Evolutionary conservation across 805 yeast species (phyloP), one percentile per base, ranked within the genome.

Genomic region (Kazachstania bromeliacearum): DNA sequence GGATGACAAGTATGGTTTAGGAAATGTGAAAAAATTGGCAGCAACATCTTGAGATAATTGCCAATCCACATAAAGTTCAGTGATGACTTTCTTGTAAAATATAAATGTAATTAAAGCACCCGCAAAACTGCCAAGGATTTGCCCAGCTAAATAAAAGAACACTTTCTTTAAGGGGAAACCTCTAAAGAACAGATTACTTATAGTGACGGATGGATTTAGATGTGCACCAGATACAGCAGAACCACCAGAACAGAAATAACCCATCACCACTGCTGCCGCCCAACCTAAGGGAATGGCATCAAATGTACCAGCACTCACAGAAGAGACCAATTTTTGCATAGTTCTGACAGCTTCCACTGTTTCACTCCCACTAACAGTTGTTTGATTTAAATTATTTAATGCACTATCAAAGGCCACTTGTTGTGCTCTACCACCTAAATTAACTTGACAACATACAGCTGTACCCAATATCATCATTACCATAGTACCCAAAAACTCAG

Each of bases 211-310:
- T 3, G 77, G 76, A 51, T 73, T 72, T 40, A 72, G 49, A 51
- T 72, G 78, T n/a, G 72, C 78, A 48, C 76, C 77, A 26, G 76
- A 70, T 36, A 71, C 59, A 8, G 64, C 61, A 42, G 58, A 51
- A 44, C 78, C 78, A 40, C 75, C 75, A 28, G 74, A 63, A 6
- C 63, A 58, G 36, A 63, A 59, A 46, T 68, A 70, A 33, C 77
- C 78, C 48, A 71, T 50, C 47, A 69, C 67, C 26, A 68, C 74
- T 1, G 73, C 77, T 25, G 70, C 57, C 31, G 73, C 78, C 77
- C 77, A 72, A n/a, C 67, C 62, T 27, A 71, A 46, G 3, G 68
- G 67, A 35, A 70, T 54, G 14, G 64, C 59, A 31, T 63, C 63
- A 38, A 61, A 66, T 34, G 60, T 59, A 45, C 75, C 75, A 26